Evolutionary conservation across 2,329 filamentous ascomycete species (phyloP), one percentile per base, ranked within the genome.

Genomic region (Fusarium newnesense): DNA sequence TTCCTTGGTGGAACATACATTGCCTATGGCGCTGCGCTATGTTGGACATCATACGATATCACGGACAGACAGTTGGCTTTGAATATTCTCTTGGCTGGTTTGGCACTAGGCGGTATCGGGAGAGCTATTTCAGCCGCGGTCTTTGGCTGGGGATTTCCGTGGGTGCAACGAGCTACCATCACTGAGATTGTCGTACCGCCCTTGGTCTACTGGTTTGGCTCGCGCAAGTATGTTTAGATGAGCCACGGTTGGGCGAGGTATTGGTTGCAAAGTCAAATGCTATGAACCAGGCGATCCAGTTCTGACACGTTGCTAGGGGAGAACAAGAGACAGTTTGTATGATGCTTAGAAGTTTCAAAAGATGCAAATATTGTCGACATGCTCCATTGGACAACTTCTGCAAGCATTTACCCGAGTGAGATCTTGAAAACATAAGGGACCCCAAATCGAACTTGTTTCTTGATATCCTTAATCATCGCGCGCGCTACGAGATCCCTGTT

Each of bases 391-490:
- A 11, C 2, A 77, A 79, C 32, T 76, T 82, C 21, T 82, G 72
- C 74, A 83, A 82, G 28, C 44, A 85, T 12, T 70, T 83, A 0
- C 84, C 84, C 0, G 86, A 87, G 60, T 82, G 80, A 79, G 84
- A n/a, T n/a, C n/a, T n/a, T n/a, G n/a, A n/a, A n/a, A n/a, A n/a
- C n/a, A n/a, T n/a, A n/a, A n/a, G n/a, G n/a, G n/a, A n/a, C n/a
- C n/a, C n/a, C n/a, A n/a, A n/a, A n/a, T n/a, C n/a, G n/a, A n/a
- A n/a, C n/a, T n/a, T n/a, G n/a, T n/a, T n/a, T n/a, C n/a, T n/a
- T n/a, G n/a, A n/a, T n/a, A n/a, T n/a, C n/a, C n/a, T n/a, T n/a
- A n/a, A n/a, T n/a, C n/a, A n/a, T n/a, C n/a, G n/a, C n/a, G n/a
- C n/a, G n/a, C n/a, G n/a, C n/a, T n/a, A n/a, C n/a, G n/a, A n/a